Base-by-base conservation (phyloP, 371 early-diverging fungal species). In the Mortierella polycephala region DNA sequence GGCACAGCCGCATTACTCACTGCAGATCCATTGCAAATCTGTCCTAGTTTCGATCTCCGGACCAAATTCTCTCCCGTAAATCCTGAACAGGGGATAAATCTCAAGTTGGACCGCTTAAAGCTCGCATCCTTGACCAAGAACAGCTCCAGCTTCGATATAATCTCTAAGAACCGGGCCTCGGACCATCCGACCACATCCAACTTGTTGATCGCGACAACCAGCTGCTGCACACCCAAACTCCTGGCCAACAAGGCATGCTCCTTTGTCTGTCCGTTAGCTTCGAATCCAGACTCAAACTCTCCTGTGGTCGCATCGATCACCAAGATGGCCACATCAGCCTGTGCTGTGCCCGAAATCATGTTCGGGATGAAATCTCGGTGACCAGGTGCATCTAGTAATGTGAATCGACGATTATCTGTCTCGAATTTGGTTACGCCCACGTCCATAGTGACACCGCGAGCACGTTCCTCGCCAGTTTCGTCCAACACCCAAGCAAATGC, bases 281-380 rank as follows among this genome's bases (percentile, higher is more conserved):
- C 95, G 85, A 99, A 99, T 5, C 99, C 99, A 12, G 97, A 88
- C 75, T 99, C 99, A 85, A 99, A 99, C 64, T 94, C 99, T 30
- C 97, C 98, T 3, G 86, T 88, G 0, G 92, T 85, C 7, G 97
- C 92, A 81, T 97, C 97, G 5, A 99, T 93, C 5, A 99, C 99
- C 21, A 99, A 85, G 10, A 99, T 87, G 2, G 99, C 99, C 14
- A 91, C 96, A 86, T 98, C 99, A 0, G 99, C 98, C 82, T 97
- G 99, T 23, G 95, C 90, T 0, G 99, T 97, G 10, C 99, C 99
- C 1, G 93, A 92, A 64, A 99, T 99, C 99, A 99, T 99, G 80
- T 96, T 97, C n/a, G 98, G 96, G 53, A 99, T 94, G 83, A 98
- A 99, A 83, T 98, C 98, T 54, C 96, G 91, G 82, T 99, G 99